Percentiles rank a stretch among this genome's conserved stretches.
phyloP scores from a whole-genome alignment of 2,329 filamentous ascomycete genomes.

The Cercospora sojina region DNA sequence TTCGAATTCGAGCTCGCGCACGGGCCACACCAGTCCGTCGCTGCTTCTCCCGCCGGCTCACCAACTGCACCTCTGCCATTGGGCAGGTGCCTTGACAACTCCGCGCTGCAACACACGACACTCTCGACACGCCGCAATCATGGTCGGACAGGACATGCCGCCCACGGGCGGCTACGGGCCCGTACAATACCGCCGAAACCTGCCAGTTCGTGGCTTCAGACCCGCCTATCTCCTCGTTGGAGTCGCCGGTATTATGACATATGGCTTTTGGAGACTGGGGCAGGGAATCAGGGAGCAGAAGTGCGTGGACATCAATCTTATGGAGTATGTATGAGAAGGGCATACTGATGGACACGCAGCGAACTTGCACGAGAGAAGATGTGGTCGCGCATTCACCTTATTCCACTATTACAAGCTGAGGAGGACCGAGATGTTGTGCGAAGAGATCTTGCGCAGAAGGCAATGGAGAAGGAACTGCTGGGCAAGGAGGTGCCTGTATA shows the following conservation, averaged over 20 bases:
- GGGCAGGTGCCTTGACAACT: conserved; percentile 2
- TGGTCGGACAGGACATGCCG: conserved; percentile 97
- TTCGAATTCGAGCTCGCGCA: conserved; percentile 8
- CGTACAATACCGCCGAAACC: conserved; percentile 97
- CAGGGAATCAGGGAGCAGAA: conserved; percentile 86
- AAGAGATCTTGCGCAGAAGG: conserved; percentile 80
- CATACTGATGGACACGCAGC: conserved; percentile 49
- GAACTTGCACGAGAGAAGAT: conserved; percentile 96
- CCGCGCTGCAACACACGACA: conserved; percentile 2
- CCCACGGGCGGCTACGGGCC: conserved; percentile 90
- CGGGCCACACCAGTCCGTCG: conserved; percentile 7
- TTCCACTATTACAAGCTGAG: conserved; percentile 90
- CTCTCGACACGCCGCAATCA: conserved; percentile 21
- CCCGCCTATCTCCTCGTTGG: conserved; percentile 75
- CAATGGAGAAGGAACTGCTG: conserved; percentile 84
- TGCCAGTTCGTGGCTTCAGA: conserved; percentile 86
- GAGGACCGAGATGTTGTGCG: conserved; percentile 94
- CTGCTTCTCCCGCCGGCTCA: conserved; percentile 5
- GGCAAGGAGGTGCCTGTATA: conserved; percentile 83
- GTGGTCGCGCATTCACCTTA: conserved; percentile 94
- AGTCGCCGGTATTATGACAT: conserved; percentile 76
- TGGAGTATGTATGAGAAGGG: not conserved
- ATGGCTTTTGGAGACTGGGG: conserved; percentile 84
- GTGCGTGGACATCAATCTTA: conserved; percentile 50
- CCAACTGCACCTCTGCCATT: conserved; percentile 15